Conservation (phyloP, 2,329 filamentous ascomycete genomes). For the Verticillium albo-atrum region DNA sequence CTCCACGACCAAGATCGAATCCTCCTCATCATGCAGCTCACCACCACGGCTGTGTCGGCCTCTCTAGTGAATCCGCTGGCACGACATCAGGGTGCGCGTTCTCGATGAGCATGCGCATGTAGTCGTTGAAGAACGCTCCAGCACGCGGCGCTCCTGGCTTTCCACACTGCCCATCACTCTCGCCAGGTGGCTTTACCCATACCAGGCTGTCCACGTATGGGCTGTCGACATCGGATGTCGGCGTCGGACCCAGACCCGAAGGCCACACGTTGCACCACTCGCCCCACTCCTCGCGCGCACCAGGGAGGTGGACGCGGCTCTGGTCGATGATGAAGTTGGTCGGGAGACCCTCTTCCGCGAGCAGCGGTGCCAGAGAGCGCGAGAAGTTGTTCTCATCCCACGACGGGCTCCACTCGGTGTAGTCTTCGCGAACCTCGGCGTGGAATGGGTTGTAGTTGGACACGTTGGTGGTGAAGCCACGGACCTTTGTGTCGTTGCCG, state of each 20-base stretch:
- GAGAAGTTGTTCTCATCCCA: slow-evolving; percentile 35
- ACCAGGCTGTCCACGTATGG: slow-evolving; percentile 31
- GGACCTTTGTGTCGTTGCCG: slow-evolving; percentile 18
- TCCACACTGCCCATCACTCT: slow-evolving; percentile 32
- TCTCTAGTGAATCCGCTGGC: slow-evolving; percentile 8
- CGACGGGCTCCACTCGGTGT: slow-evolving; percentile 29
- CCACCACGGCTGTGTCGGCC: slow-evolving; percentile 7
- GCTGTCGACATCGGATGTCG: slow-evolving; percentile 24
- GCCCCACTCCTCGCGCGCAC: slow-evolving; percentile 28
- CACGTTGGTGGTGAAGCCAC: slow-evolving; percentile 37
- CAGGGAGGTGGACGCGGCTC: slow-evolving; percentile 29
- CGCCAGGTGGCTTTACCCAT: slow-evolving; percentile 36
- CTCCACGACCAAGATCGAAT: neutral
- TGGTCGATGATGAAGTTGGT: slow-evolving; percentile 37
- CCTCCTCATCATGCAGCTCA: neutral
- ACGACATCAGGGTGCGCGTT: slow-evolving; percentile 23
- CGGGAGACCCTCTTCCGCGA: slow-evolving; percentile 29
- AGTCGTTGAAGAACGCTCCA: slow-evolving; percentile 33
- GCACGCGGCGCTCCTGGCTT: slow-evolving; percentile 25
- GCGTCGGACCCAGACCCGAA: slow-evolving; percentile 29
- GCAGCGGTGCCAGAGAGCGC: slow-evolving; percentile 27
- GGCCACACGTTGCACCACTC: slow-evolving; percentile 35
- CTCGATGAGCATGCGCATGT: slow-evolving; percentile 29
- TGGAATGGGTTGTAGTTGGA: slow-evolving; percentile 32
- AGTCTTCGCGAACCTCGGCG: slow-evolving; percentile 29